phyloP scores from a whole-genome alignment of 2,329 filamentous ascomycete genomes.

The Herpotrichia juniperi region DNA sequence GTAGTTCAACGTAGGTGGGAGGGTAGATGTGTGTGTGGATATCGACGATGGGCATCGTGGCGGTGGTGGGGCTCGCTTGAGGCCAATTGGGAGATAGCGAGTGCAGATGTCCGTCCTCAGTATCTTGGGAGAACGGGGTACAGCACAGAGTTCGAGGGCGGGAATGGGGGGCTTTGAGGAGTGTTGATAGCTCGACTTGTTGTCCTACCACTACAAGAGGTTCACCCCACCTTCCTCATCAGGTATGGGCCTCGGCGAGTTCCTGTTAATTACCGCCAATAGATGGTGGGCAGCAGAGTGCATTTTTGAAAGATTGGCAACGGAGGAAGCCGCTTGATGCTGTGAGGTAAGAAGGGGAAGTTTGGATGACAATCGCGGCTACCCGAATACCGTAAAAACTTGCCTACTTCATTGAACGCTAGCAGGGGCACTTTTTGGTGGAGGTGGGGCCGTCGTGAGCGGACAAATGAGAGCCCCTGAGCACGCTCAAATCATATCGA shows the following conservation, averaged over 20 bases:
- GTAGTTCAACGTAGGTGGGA: constrained; percentile 63
- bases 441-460: too few species aligned
- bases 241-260: constrained; percentile 1
- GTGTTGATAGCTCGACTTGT: constrained; percentile 11
- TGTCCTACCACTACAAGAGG: constrained; percentile 30
- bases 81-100: neutral
- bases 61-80: neutral
- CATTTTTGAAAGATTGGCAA: neutral
- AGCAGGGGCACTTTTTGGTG: too few species aligned
- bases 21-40: constrained; percentile 70
- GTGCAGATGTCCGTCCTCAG: neutral
- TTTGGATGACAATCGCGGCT: too few species aligned
- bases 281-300: neutral
- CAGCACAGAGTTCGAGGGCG: neutral
- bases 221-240: constrained; percentile 40
- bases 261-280: neutral
- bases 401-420: too few species aligned
- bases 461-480: too few species aligned
- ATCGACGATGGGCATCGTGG: constrained; percentile 57
- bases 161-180: neutral
- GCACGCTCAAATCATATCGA: too few species aligned
- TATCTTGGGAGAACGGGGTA: neutral
- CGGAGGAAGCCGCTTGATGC: neutral
- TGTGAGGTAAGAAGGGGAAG: too few species aligned
- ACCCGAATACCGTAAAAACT: too few species aligned